These are phyloP conservation scores for Entonaema liquescens DNA, from an alignment of 495 filamentous ascomycete species.

Conservation along the genomic window DNA sequence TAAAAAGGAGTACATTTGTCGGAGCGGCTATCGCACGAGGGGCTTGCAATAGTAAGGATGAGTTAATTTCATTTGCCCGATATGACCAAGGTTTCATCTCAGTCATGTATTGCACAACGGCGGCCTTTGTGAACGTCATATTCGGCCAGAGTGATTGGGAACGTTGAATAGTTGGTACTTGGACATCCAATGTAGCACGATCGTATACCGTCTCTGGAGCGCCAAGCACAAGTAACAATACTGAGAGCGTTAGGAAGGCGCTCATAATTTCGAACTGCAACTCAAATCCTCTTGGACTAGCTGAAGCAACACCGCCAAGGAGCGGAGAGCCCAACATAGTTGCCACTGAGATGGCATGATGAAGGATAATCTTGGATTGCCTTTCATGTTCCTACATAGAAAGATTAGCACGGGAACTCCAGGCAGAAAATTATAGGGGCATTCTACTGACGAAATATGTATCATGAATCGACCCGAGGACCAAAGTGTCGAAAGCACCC, in stretches of 20 bases:
- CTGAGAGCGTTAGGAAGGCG: constrained; percentile 54
- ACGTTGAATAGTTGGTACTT: constrained; percentile 43
- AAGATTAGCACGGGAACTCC: constrained; percentile 26
- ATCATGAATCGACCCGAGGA: constrained; percentile 58
- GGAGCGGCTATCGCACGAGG: constrained; percentile 57
- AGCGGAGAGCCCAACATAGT: constrained; percentile 60
- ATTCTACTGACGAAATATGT: constrained; percentile 58
- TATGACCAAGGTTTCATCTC: constrained; percentile 54
- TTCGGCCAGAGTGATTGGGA: constrained; percentile 47
- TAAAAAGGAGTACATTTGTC: constrained; percentile 53
- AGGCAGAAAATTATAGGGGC: neutral
- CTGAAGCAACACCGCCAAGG: constrained; percentile 57
- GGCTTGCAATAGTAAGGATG: constrained; percentile 47
- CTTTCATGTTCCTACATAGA: constrained; percentile 58
- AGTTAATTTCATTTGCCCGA: constrained; percentile 35
- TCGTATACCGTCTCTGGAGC: constrained; percentile 60
- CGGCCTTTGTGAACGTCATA: constrained; percentile 43
- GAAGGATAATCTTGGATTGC: constrained; percentile 47
- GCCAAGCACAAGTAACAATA: constrained; percentile 55
- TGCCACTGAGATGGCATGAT: constrained; percentile 51
- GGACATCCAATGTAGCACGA: constrained; percentile 42
- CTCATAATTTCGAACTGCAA: constrained; percentile 59
- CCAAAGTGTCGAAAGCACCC: constrained; percentile 61
- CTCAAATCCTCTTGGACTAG: constrained; percentile 47
- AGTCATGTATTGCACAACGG: constrained; percentile 45